phyloP scores from a whole-genome alignment of 2,329 filamentous ascomycete genomes.

The Cercospora zeina region DNA sequence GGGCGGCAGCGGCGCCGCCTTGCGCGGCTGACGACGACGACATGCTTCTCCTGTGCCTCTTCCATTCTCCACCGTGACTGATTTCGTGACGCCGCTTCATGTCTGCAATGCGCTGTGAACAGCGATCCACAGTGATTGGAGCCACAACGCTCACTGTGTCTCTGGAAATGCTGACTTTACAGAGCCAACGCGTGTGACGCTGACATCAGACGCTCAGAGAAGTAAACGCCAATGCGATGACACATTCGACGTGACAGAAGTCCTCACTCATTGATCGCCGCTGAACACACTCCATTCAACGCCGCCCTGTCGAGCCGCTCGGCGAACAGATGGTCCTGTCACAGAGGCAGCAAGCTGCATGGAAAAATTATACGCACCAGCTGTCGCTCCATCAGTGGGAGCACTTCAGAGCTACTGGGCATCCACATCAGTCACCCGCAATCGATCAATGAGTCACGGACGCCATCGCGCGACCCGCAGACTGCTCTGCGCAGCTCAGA shows the following conservation, averaged over 20 bases:
- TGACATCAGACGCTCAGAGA: background rate
- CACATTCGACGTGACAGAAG: background rate
- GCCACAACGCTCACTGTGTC: background rate
- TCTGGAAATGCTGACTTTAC: background rate
- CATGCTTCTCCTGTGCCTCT: background rate
- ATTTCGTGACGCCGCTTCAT: background rate
- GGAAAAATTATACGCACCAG: background rate
- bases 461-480: background rate
- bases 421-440: background rate
- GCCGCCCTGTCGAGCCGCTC: background rate
- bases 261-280: background rate
- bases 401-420: background rate
- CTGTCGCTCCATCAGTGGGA: background rate
- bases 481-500: background rate
- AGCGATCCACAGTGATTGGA: background rate
- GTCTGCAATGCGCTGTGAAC: background rate
- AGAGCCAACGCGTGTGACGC: background rate
- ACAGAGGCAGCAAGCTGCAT: background rate
- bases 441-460: background rate
- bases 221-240: background rate
- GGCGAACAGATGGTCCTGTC: background rate
- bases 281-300: background rate
- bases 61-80: background rate
- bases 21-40: background rate
- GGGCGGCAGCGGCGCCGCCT: constrained; percentile 1